phyloP scores from a whole-genome alignment of 495 filamentous ascomycete species.

The Penicillium angulare region DNA sequence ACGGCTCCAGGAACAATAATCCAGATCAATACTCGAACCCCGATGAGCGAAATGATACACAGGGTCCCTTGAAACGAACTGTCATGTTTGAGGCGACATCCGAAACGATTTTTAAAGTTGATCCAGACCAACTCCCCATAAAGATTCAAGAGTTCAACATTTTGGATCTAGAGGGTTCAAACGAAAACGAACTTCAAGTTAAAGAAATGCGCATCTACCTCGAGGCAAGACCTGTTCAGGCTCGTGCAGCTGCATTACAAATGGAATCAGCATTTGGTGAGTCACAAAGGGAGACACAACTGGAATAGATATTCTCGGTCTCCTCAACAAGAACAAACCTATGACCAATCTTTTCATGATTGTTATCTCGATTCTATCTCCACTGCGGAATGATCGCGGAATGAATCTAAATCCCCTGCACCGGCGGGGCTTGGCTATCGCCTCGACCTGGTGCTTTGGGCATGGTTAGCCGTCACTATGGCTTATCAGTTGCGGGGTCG shows the following conservation, averaged over 20 bases:
- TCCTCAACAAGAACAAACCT: no score
- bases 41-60: not conserved
- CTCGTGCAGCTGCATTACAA: slow-evolving; percentile 15
- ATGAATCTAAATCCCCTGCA: not conserved
- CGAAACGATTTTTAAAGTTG: slow-evolving; percentile 16
- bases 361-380: slow-evolving; percentile 1
- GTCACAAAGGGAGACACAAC: not conserved
- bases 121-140: slow-evolving; percentile 22
- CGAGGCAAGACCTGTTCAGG: slow-evolving; percentile 22
- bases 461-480: not conserved
- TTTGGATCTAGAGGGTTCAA: slow-evolving; percentile 14
- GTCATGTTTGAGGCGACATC: slow-evolving; percentile 28
- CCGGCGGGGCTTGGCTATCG: not conserved
- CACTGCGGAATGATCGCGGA: slow-evolving; percentile 12
- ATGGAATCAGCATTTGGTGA: slow-evolving; percentile 10
- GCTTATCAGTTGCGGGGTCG: slow-evolving; percentile 12
- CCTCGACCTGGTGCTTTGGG: not conserved
- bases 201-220: slow-evolving; percentile 25
- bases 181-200: slow-evolving; percentile 10
- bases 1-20: no score
- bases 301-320: not conserved
- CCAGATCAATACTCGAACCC: no score
- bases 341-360: no score
- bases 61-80: slow-evolving; percentile 15
- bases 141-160: slow-evolving; percentile 26